Conservation (phyloP, 495 filamentous ascomycete species). For the Penicillium bovifimosum region DNA sequence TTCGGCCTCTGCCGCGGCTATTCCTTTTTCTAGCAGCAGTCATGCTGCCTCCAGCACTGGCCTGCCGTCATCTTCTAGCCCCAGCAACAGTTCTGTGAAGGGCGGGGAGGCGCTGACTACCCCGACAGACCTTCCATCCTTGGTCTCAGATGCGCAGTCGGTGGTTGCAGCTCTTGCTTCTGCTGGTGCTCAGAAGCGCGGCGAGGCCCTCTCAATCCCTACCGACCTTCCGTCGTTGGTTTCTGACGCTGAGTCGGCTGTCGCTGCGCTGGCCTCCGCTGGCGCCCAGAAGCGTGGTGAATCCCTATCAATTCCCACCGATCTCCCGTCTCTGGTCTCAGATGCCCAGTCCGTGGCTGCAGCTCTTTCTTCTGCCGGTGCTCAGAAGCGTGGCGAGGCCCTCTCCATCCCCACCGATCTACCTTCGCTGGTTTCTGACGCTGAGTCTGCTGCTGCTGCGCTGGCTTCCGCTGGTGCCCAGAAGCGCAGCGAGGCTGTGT, state of each 20-base stretch:
- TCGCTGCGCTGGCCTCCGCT: constrained; percentile 4
- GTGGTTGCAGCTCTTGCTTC: too few species aligned
- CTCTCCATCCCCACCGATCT: constrained; percentile 15
- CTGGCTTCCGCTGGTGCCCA: constrained; percentile 9
- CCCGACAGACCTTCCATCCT: too few species aligned
- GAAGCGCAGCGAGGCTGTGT: constrained; percentile 11
- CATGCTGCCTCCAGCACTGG: constrained; percentile 3
- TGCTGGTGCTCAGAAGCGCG: neutral
- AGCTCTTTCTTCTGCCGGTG: constrained; percentile 1
- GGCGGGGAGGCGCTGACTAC: neutral
- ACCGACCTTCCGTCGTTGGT: constrained; percentile 4
- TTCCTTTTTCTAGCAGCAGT: constrained; percentile 15
- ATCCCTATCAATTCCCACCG: constrained; percentile 1
- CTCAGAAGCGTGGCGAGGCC: constrained; percentile 11
- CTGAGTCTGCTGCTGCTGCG: constrained; percentile 4
- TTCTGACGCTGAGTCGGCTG: constrained; percentile 3
- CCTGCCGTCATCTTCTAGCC: neutral
- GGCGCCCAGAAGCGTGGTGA: constrained; percentile 8
- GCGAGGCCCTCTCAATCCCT: neutral
- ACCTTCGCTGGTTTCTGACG: constrained; percentile 9
- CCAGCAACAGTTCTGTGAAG: neutral
- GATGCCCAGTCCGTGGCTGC: constrained; percentile 5
- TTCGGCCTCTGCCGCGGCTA: constrained; percentile 14
- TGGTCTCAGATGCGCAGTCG: too few species aligned
- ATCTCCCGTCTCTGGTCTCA: constrained; percentile 4